These are phyloP conservation scores for Gnetum montanum DNA, from an alignment of 75 land plant genomes.

Conservation along the genomic window DNA sequence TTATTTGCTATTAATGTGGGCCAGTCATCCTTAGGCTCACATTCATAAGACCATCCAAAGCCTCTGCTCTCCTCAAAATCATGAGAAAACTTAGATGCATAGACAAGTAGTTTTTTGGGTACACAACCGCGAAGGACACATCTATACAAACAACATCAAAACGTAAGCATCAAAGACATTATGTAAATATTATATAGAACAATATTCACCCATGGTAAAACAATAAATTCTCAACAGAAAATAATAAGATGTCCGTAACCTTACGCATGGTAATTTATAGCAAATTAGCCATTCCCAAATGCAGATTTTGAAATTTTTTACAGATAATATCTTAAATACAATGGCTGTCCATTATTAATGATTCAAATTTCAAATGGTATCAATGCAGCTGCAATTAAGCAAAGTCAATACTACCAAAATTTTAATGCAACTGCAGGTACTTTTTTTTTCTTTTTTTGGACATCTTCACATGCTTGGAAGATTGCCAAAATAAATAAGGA, in stretches of 20 bases:
- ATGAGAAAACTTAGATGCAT: slow-evolving; percentile 82
- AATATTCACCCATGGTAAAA: neutral
- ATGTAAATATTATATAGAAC: neutral
- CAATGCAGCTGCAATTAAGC: neutral
- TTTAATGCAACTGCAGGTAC: too few species aligned
- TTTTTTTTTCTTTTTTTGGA: too few species aligned
- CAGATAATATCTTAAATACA: too few species aligned
- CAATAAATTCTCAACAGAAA: too few species aligned
- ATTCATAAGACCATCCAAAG: slow-evolving; percentile 93
- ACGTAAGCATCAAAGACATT: neutral
- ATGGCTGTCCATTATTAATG: too few species aligned
- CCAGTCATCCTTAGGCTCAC: slow-evolving; percentile 96
- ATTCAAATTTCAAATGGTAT: neutral
- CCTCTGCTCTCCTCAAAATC: slow-evolving; percentile 94
- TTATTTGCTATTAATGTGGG: slow-evolving; percentile 92
- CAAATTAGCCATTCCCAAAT: too few species aligned
- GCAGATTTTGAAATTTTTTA: too few species aligned
- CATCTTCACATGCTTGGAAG: too few species aligned
- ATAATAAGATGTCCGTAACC: too few species aligned
- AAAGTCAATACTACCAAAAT: neutral
- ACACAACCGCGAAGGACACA: slow-evolving; percentile 99
- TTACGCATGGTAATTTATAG: too few species aligned
- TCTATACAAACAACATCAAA: slow-evolving; percentile 34
- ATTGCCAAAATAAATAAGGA: too few species aligned
- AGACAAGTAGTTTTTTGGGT: slow-evolving; percentile 91